Base-by-base conservation (phyloP, 345 rosid species). In the Eucalyptus albens region DNA sequence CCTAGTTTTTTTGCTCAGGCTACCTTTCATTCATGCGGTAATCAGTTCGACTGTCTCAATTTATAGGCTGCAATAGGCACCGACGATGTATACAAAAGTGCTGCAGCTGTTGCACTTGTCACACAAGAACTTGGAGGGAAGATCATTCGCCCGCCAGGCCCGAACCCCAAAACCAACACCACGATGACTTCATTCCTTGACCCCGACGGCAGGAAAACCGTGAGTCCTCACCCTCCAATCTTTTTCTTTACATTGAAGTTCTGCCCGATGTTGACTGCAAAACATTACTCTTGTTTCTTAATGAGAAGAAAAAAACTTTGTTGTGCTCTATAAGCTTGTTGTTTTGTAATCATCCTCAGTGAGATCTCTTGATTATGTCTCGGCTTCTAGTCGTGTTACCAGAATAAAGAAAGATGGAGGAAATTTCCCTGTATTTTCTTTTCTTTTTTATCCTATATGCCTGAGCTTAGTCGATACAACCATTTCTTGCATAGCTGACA, bases 181-280 rank as follows among this genome's bases (percentile, higher is more conserved):
- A 93, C 89, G 87, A 92, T 89, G 82, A 92, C 92, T 62, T 88
- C 93, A 29, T 94, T 93, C 86, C 90, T 93, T 5, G 95, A 94
- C 88, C 95, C 93, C 6, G 93, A 94, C 67, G 93, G 94, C 89
- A 91, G 92, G 91, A 94, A 93, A 88, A 91, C 93, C 14, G 95
- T 93, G 88, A 77, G 91, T 62, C 77, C 80, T 53, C 80, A 42
- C 27, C 26, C 62, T 45, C n/a, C 15, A 9, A 87, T 37, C 17
- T 33, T 87, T 53, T 87, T 16, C 31, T 87, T 42, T 15, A 19
- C 27, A 27, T 37, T 72, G 22, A 37, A 11, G 45, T 72, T 37
- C 13, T 21, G 45, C 45, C 45, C 14, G 2, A 40, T 11, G 83
- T 40, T 40, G 47, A 40, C 83, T 77, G 83, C 4, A 26, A 77